Evolutionary conservation across 176 grass and related monocot genomes (phyloP), one percentile per base, ranked within the genome.

Genomic region (Hordeum vulgare): DNA sequence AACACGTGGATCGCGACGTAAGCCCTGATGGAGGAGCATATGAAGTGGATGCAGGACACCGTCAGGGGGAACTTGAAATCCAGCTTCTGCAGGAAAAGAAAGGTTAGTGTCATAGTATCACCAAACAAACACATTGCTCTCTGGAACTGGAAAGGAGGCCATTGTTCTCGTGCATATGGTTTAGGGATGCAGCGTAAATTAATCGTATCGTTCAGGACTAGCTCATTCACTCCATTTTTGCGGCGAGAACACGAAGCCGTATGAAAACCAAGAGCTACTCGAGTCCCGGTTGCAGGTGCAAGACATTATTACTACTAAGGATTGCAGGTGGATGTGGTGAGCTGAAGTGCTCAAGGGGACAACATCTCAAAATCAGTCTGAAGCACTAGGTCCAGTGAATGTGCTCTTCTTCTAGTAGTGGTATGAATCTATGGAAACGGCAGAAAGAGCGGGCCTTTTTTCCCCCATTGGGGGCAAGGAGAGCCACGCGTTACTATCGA

Each of bases 41-140:
- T 89, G 81, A 98, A 98, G 80, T 98, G 96, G 63, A 98, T 83
- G 65, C 96, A 98, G 57, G 96, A 98, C 23, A 98, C 96, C 0
- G 93, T 95, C 68, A 98, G 79, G 86, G 96, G 96, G 47, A 95
- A 98, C 77, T 95, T 98, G 89, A 98, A 98, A 77, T 98, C 95
- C 77, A 98, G 81, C 84, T 95, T 98, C 95, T 98, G 87, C 79
- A 86, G 18, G 3, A 1, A 18, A 8, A n/a, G n/a, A n/a, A n/a
- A n/a, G n/a, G n/a, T n/a, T n/a, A n/a, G n/a, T n/a, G n/a, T n/a
- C n/a, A n/a, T n/a, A n/a, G n/a, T n/a, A n/a, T n/a, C n/a, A n/a
- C n/a, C n/a, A n/a, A n/a, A n/a, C n/a, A n/a, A n/a, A n/a, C n/a
- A n/a, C n/a, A n/a, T n/a, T n/a, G n/a, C n/a, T n/a, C n/a, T n/a